Conservation (phyloP, 228 moss, liverwort and hornwort species). For the Sphagnum magellanicum region DNA sequence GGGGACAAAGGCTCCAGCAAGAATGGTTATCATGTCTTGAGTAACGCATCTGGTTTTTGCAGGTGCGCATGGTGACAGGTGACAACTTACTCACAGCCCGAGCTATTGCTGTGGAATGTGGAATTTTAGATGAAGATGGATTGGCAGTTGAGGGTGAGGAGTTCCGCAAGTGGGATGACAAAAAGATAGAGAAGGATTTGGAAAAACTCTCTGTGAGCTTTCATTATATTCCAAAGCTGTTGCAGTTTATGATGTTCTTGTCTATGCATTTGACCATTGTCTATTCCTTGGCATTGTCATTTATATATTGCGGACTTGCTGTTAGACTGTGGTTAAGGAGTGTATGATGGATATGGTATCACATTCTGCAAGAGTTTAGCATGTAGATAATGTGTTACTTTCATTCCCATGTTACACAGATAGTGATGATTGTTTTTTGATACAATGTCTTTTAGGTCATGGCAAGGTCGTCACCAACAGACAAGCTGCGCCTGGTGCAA, state of each 20-base stretch:
- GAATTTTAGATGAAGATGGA: conserved; percentile 50
- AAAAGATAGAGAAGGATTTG: conserved; percentile 18
- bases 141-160: conserved; percentile 67
- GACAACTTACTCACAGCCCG: conserved; percentile 78
- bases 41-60: background rate
- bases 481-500: conserved; percentile 75
- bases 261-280: too few species aligned
- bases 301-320: too few species aligned
- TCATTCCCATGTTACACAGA: background rate
- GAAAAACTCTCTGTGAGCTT: conserved; percentile 18
- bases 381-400: too few species aligned
- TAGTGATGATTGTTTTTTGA: background rate
- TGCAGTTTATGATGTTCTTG: too few species aligned
- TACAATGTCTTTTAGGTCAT: conserved; percentile 48
- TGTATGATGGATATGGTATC: too few species aligned
- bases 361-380: too few species aligned
- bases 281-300: too few species aligned
- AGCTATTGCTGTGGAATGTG: conserved; percentile 91
- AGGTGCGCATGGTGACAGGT: conserved; percentile 99
- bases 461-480: conserved; percentile 92
- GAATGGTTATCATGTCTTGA: background rate
- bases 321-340: too few species aligned
- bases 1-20: background rate
- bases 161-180: conserved; percentile 48
- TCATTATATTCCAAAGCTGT: background rate